Evolutionary conservation across 768 basidiomycete species (phyloP).

Genomic region (Suillus variegatus): DNA sequence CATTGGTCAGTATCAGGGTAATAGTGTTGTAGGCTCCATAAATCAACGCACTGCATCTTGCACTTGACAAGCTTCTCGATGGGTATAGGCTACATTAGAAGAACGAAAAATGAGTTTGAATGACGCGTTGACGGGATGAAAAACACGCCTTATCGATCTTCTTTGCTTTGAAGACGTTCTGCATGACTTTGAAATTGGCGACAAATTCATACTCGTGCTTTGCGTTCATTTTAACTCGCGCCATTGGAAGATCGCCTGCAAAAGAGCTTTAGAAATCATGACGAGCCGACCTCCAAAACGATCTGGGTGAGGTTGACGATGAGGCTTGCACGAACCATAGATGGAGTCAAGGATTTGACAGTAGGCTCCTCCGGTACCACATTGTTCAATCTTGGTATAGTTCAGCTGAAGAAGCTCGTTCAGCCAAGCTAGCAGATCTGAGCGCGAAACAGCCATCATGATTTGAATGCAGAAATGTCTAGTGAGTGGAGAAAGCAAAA

Average conservation of each 20-base stretch:
- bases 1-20: conserved; percentile 15
- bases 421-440: conserved; percentile 89
- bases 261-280: conserved; percentile 14
- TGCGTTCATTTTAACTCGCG: conserved; percentile 92
- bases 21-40: conserved; percentile 7
- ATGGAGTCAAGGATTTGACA: conserved; percentile 95
- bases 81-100: conserved; percentile 72
- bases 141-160: conserved; percentile 87
- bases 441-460: conserved; percentile 71
- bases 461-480: not conserved
- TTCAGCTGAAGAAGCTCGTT: conserved; percentile 91
- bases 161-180: conserved; percentile 87
- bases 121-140: conserved; percentile 3
- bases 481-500: conserved; percentile 9
- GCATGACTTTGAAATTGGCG: conserved; percentile 94
- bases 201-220: conserved; percentile 96
- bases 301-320: conserved; percentile 20
- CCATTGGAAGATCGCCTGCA: conserved; percentile 88
- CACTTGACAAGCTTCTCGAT: conserved; percentile 96
- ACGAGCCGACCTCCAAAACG: conserved; percentile 13
- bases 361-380: conserved; percentile 89
- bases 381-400: conserved; percentile 93
- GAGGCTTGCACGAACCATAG: conserved; percentile 60
- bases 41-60: conserved; percentile 90
- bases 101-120: conserved; percentile 10